A percentile compares a stretch with the other conserved stretches of the same genome.
Evolutionary conservation across 164 flowering plant genomes (phyloP).

Genomic region (Sedum album): DNA sequence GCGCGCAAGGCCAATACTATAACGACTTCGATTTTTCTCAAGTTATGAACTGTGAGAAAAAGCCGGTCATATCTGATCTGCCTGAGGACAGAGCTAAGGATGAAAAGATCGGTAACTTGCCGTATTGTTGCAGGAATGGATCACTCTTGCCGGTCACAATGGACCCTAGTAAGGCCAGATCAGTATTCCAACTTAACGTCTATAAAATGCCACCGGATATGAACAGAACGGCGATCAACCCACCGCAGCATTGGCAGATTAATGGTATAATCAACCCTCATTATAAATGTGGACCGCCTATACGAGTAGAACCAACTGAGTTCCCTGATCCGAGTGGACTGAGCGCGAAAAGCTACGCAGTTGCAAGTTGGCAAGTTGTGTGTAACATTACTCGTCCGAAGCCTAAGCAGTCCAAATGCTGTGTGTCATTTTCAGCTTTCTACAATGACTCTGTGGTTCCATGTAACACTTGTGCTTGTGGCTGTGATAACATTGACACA

Average conservation of each 20-base stretch:
- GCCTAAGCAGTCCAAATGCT: conserved; percentile 31
- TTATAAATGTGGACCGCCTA: conserved; percentile 66
- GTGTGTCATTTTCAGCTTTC: conserved; percentile 73
- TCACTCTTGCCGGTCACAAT: conserved; percentile 42
- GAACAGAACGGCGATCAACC: conserved; percentile 51
- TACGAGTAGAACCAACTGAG: conserved; percentile 40
- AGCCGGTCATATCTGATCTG: conserved; percentile 53
- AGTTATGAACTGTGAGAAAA: conserved; percentile 55
- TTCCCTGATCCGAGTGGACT: conserved; percentile 57
- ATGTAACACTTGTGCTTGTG: conserved; percentile 79
- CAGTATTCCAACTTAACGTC: conserved; percentile 59
- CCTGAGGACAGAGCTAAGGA: conserved; percentile 45
- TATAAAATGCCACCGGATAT: conserved; percentile 62
- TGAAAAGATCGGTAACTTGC: conserved; percentile 47
- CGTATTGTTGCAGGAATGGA: conserved; percentile 65
- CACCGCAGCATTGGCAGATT: conserved; percentile 67
- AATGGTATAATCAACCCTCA: conserved; percentile 50
- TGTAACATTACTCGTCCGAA: conserved; percentile 69
- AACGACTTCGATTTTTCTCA: conserved; percentile 45
- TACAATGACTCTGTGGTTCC: conserved; percentile 71
- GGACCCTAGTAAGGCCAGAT: conserved; percentile 40
- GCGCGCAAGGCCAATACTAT: conserved; percentile 43
- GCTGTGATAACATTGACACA: conserved; percentile 26
- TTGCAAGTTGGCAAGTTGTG: conserved; percentile 67
- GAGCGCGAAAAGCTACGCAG: conserved; percentile 18